phyloP scores from a whole-genome alignment of 2,329 filamentous ascomycete species.

The Thielaviopsis ethacetica region DNA sequence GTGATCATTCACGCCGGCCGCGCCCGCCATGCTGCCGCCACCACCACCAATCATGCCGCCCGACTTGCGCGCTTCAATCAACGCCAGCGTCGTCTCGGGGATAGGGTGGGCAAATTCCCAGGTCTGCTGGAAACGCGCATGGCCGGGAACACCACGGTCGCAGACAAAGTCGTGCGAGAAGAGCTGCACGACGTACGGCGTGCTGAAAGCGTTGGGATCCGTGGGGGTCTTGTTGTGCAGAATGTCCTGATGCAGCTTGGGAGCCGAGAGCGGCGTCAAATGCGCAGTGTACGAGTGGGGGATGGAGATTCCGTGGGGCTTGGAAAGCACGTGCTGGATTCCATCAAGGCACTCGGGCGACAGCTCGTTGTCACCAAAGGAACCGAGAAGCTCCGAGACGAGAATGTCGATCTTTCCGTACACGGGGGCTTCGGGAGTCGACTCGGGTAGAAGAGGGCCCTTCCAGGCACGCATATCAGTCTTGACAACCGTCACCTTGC shows the following conservation, averaged over 20 bases:
- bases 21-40: constrained; percentile 56
- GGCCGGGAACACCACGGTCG: constrained; percentile 37
- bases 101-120: constrained; percentile 73
- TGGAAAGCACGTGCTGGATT: constrained; percentile 72
- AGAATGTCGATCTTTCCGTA: constrained; percentile 72
- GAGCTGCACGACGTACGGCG: constrained; percentile 87
- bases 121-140: constrained; percentile 51
- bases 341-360: constrained; percentile 94
- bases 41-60: constrained; percentile 51
- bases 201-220: constrained; percentile 65
- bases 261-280: constrained; percentile 78
- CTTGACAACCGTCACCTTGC: constrained; percentile 72
- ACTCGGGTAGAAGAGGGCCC: constrained; percentile 45
- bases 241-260: constrained; percentile 72
- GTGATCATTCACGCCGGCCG: constrained; percentile 76
- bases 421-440: constrained; percentile 26
- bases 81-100: constrained; percentile 37
- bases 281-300: constrained; percentile 88
- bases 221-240: constrained; percentile 35
- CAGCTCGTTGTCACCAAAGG: constrained; percentile 92
- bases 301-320: constrained; percentile 76
- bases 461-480: constrained; percentile 97
- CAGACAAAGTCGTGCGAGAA: constrained; percentile 80
- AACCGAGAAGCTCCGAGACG: constrained; percentile 84
- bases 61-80: constrained; percentile 39